Conservation (phyloP, 352 stramenopile species). For the Globisporangium solare region DNA sequence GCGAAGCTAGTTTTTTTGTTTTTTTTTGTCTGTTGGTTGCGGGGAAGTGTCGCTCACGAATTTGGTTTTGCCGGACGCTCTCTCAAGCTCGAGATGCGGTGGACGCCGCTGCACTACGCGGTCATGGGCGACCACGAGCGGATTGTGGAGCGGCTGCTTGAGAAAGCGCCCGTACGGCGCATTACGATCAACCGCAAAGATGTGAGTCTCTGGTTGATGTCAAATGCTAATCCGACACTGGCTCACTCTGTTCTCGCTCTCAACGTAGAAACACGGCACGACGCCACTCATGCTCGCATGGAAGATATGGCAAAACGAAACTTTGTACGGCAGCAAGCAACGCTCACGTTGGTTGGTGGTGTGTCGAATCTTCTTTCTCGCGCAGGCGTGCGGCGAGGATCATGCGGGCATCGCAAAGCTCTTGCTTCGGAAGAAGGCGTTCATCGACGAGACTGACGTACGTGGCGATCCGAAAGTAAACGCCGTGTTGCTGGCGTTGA, state of each 20-base stretch:
- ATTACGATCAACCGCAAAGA: slow-evolving; percentile 83
- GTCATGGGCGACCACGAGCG: slow-evolving; percentile 68
- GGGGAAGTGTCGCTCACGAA: not conserved
- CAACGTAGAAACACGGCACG: slow-evolving; percentile 56
- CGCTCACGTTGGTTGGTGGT: not conserved
- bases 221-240: not conserved
- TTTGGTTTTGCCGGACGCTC: not conserved
- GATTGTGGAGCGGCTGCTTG: slow-evolving; percentile 46
- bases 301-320: not conserved
- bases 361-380: not conserved
- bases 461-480: not conserved
- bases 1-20: too few relatives aligned
- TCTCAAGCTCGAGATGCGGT: slow-evolving; percentile 65
- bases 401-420: slow-evolving; percentile 51
- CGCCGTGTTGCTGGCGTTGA: not conserved
- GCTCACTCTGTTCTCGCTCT: slow-evolving; percentile 3
- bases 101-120: slow-evolving; percentile 75
- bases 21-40: too few relatives aligned
- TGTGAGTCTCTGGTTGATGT: slow-evolving; percentile 22
- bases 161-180: slow-evolving; percentile 63
- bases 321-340: not conserved
- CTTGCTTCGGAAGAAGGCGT: slow-evolving; percentile 64
- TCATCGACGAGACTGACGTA: slow-evolving; percentile 80
- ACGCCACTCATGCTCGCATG: slow-evolving; percentile 72
- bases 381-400: slow-evolving; percentile 67